Percentiles rank a stretch among this genome's conserved stretches.
Conservation (phyloP, 495 filamentous ascomycete genomes). For the Annulohypoxylon nitens region DNA sequence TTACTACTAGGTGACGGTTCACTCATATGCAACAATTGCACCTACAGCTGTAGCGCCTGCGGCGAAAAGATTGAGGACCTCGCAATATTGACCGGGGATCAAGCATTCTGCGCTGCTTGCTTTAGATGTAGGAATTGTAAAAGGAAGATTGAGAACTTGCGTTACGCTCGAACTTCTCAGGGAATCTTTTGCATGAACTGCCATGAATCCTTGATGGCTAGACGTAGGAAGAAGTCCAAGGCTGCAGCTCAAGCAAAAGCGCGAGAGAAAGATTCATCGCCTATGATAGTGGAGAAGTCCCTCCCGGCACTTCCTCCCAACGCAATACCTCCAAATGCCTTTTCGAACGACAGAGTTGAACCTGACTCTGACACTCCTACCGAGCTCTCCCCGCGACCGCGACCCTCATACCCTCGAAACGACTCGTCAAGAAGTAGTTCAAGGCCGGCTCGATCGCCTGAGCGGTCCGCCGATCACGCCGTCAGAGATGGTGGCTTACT, state of each 20-base stretch:
- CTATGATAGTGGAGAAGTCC: slow-evolving; percentile 89
- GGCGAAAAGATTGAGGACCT: slow-evolving; percentile 98
- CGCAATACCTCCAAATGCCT: slow-evolving; percentile 70
- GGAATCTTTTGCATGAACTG: slow-evolving; percentile 99
- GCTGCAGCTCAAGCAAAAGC: slow-evolving; percentile 71
- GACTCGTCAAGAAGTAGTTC: slow-evolving; percentile 66
- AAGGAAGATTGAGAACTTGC: slow-evolving; percentile 96
- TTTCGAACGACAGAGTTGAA: slow-evolving; percentile 75
- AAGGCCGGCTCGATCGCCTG: slow-evolving; percentile 62
- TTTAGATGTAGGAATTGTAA: slow-evolving; percentile 99
- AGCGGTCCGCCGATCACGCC: slow-evolving; percentile 55
- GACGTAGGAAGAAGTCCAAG: slow-evolving; percentile 89
- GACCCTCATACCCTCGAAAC: slow-evolving; percentile 61
- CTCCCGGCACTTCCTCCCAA: slow-evolving; percentile 90
- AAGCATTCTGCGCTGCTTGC: slow-evolving; percentile 98
- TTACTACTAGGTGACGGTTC: slow-evolving; percentile 97
- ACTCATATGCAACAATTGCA: slow-evolving; percentile 99
- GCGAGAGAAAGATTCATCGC: slow-evolving; percentile 69
- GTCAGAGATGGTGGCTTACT: slow-evolving; percentile 71
- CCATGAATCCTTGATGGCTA: slow-evolving; percentile 98
- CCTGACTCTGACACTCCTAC: slow-evolving; percentile 81
- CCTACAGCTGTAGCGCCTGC: slow-evolving; percentile 98
- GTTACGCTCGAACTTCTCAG: slow-evolving; percentile 97
- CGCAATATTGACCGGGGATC: slow-evolving; percentile 96
- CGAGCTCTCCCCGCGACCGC: slow-evolving; percentile 76